Evolutionary conservation across 1,284 basidiomycete species (phyloP).

Genomic region (Xerocomus minutiporus): DNA sequence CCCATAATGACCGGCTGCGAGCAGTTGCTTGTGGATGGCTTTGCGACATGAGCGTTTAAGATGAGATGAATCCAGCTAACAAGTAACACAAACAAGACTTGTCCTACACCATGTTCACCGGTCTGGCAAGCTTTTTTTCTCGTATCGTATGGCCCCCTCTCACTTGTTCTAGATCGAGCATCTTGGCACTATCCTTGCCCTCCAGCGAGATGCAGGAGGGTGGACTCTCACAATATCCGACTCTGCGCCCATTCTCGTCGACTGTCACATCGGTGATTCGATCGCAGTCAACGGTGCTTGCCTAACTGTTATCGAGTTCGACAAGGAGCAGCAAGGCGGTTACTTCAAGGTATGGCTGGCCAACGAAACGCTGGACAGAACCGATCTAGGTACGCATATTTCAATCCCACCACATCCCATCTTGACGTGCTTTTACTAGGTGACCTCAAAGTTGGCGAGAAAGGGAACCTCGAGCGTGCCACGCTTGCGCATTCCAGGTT

Average conservation of each 20-base stretch:
- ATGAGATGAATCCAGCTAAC: background rate
- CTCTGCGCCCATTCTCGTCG: slow-evolving; percentile 73
- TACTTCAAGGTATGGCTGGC: slow-evolving; percentile 94
- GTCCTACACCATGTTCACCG: slow-evolving; percentile 51
- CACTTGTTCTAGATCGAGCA: slow-evolving; percentile 63
- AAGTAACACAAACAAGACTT: background rate
- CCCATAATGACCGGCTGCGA: slow-evolving; percentile 32
- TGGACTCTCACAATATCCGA: slow-evolving; percentile 83
- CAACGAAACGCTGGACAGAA: slow-evolving; percentile 90
- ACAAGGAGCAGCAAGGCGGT: slow-evolving; percentile 53
- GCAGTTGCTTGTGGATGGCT: slow-evolving; percentile 5
- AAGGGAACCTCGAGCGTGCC: slow-evolving; percentile 91
- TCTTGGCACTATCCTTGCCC: slow-evolving; percentile 65
- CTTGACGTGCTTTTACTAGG: slow-evolving; percentile 42
- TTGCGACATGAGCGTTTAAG: slow-evolving; percentile 17
- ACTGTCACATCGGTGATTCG: slow-evolving; percentile 92
- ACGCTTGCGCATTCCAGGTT: slow-evolving; percentile 91
- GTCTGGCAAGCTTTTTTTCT: slow-evolving; percentile 49
- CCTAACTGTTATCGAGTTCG: slow-evolving; percentile 87
- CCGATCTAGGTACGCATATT: slow-evolving; percentile 72
- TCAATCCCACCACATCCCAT: background rate
- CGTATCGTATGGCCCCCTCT: background rate
- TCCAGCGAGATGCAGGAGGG: slow-evolving; percentile 64
- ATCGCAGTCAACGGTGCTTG: slow-evolving; percentile 82
- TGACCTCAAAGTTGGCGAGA: slow-evolving; percentile 73